Evolutionary conservation across 2,329 filamentous ascomycete genomes (phyloP).

Genomic region (Cladosporium sp.): DNA sequence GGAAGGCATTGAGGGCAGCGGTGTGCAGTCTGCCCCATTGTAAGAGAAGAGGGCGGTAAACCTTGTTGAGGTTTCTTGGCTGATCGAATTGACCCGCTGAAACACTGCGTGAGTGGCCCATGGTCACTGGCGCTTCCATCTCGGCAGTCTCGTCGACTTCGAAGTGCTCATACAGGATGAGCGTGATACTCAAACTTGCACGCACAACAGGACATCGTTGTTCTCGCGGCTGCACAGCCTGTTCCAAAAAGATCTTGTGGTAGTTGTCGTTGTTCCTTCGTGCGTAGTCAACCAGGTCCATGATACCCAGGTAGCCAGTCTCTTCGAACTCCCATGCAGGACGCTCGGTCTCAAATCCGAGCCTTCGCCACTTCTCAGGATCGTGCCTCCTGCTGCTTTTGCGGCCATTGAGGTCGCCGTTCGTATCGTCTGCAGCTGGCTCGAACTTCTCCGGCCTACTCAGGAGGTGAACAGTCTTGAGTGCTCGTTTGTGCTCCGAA

Average conservation of each 20-base stretch:
- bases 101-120: conserved; percentile 13
- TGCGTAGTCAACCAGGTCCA: conserved; percentile 94
- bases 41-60: conserved; percentile 83
- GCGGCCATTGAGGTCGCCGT: conserved; percentile 25
- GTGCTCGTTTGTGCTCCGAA: conserved; percentile 80
- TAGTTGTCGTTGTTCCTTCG: conserved; percentile 89
- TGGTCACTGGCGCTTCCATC: conserved; percentile 21
- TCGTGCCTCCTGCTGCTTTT: conserved; percentile 49
- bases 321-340: conserved; percentile 82
- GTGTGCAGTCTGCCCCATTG: conserved; percentile 93
- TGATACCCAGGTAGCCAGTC: conserved; percentile 89
- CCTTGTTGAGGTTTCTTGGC: conserved; percentile 67
- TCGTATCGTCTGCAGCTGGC: conserved; percentile 51
- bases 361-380: conserved; percentile 85
- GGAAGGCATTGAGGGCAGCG: conserved; percentile 80
- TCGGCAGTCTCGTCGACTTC: conserved; percentile 65
- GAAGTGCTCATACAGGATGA: conserved; percentile 92
- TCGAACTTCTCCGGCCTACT: conserved; percentile 30
- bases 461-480: conserved; percentile 79
- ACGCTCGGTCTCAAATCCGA: conserved; percentile 90
- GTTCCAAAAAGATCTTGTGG: conserved; percentile 87
- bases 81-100: conserved; percentile 35
- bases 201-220: conserved; percentile 84
- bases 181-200: conserved; percentile 81
- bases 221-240: conserved; percentile 68